These are phyloP conservation scores for Acer campestre DNA, from an alignment of 345 rosid species.

Conservation along the genomic window DNA sequence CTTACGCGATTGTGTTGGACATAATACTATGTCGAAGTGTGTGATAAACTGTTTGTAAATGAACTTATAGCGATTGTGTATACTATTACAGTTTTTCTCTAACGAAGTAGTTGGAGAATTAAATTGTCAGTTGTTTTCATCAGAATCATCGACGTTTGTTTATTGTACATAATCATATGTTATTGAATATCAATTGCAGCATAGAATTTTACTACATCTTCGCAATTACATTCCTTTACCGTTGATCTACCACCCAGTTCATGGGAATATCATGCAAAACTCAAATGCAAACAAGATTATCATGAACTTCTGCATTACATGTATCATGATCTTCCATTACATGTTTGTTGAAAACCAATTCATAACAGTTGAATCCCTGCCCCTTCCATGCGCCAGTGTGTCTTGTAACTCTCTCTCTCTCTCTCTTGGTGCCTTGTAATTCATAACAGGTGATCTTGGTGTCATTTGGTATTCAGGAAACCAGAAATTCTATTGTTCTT, in stretches of 20 bases:
- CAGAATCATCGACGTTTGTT: not conserved
- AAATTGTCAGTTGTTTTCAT: not conserved
- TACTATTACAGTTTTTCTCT: not conserved
- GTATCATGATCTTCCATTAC: too few relatives aligned
- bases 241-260: not conserved
- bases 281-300: too few relatives aligned
- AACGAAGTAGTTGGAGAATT: conserved; percentile 9
- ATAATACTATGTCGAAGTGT: conserved; percentile 8
- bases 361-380: too few relatives aligned
- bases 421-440: too few relatives aligned
- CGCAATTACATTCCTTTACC: not conserved
- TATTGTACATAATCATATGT: not conserved
- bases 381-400: too few relatives aligned
- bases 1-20: not conserved
- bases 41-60: conserved; percentile 9
- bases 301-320: too few relatives aligned
- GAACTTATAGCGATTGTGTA: not conserved
- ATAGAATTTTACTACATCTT: not conserved
- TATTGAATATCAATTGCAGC: not conserved
- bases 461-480: not conserved
- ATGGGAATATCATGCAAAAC: too few relatives aligned
- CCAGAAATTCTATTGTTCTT: not conserved
- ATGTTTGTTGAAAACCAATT: too few relatives aligned
- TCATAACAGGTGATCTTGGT: too few relatives aligned
- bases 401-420: too few relatives aligned